Base-by-base conservation (phyloP, 306 rosid species). In the Inga oerstediana region DNA sequence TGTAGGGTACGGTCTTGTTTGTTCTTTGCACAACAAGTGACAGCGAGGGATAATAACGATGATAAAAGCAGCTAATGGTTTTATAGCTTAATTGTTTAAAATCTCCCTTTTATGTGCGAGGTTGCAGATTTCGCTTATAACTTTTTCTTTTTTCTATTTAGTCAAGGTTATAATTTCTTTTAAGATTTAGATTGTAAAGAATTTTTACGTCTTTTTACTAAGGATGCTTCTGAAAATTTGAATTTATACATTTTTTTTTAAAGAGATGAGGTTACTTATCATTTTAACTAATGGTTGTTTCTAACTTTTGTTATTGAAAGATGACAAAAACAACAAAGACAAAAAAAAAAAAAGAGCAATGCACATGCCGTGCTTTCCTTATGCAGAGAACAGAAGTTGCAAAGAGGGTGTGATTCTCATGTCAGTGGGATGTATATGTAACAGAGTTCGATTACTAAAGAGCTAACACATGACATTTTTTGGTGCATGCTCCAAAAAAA, bases 1-100 rank as follows among this genome's bases (percentile, higher is more conserved):
- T 56, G 83, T 82, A 89, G 94, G 88, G 83, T 82, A 89, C 92
- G 88, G 88, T 81, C 84, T 80, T 20, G 12, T 20, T 3, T 58
- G 66, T 75, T 84, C 76, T 85, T 84, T 10, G 54, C 79, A 52
- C 67, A 82, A 88, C 15, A 1, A 80, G 91, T 64, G 76, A 87
- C 87, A 88, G 88, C 64, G 80, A 70, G 81, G 90, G 87, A 85
- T 85, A 76, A 88, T 56, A 56, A 56, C 0, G 30, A 56, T 49
- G 52, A 48, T 3, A 12, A 48, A 13, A 45, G 11, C 7, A 37
- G 41, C 41, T 5, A 5, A 37, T 37, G 8, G 8, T 39, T 39
- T 45, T 45, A 45, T 10, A 10, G 1, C 49, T 45, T 45, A 9
- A 11, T 10, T 8, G 49, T 45, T 8, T 10, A 45, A 10, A 45